Base-by-base conservation (phyloP, 2,329 filamentous ascomycete genomes). In the Lasiodiplodia sp. region DNA sequence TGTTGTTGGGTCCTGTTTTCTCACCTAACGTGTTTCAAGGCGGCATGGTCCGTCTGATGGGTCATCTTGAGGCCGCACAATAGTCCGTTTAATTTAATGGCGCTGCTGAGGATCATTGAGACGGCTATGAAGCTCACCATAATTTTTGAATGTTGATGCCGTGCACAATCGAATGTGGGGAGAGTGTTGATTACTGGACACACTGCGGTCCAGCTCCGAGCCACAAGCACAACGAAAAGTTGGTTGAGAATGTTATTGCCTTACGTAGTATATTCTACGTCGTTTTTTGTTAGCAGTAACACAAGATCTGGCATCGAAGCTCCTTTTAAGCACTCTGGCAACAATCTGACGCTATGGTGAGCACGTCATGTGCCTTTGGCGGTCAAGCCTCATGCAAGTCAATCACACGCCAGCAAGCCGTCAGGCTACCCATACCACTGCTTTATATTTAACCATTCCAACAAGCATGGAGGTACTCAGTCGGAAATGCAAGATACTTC, bases 361-460 rank as follows among this genome's bases (percentile, higher is more conserved):
- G 6, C 6, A 6, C 4, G 40, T 44, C 40, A 44, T 16, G 14
- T 44, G 12, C 4, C 14, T 28, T 44, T 18, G 40, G 40, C 0
- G 12, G 18, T 7, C 14, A 6, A 18, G 40, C 2, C 16, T 16
- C 14, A 44, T 44, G 40, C 40, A 18, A 16, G 40, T 44, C 40
- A 44, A n/a, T 44, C 40, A 44, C 40, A 18, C 4, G 40, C 2
- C 18, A 5, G 14, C 7, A 16, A 18, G 14, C 5, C 14, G 12
- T 18, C 16, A 18, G 14, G 5, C 0, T 18, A 2, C 14, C 40
- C 18, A 16, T n/a, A 28, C 1, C 0, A n/a, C 1, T 18, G 2
- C 40, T 18, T 5, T 2, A 7, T 44, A 6, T 44, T 44, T n/a
- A 3, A 6, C 4, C 5, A 6, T 18, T 7, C 14, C 5, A 2